Evolutionary conservation across 306 rosid genomes (phyloP).

Genomic region (Vigna unguiculata): DNA sequence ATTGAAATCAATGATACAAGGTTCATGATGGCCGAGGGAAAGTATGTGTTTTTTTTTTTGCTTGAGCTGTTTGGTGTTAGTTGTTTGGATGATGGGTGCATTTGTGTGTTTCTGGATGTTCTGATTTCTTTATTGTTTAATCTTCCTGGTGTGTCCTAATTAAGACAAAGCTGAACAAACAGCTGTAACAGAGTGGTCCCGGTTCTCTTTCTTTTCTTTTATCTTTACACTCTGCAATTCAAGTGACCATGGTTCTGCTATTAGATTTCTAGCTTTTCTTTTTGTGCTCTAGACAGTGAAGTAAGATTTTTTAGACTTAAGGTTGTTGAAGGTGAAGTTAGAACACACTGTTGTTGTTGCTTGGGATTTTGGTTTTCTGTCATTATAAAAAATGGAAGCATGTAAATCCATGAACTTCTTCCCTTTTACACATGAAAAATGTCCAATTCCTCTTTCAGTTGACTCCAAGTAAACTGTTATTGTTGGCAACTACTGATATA

Average conservation of each 20-base stretch:
- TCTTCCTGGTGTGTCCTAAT: not conserved
- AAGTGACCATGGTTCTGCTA: conserved; percentile 20
- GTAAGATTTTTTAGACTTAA: not conserved
- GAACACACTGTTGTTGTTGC: not conserved
- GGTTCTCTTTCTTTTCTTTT: not conserved
- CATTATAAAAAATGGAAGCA: not conserved
- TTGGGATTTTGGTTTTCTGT: not conserved
- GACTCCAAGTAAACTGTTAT: not conserved
- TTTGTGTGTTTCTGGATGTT: not conserved
- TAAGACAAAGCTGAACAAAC: conserved; percentile 25
- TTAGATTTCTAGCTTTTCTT: not conserved
- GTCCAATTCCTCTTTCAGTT: not conserved
- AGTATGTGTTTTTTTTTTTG: not conserved
- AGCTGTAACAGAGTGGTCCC: not conserved
- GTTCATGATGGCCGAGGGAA: not conserved
- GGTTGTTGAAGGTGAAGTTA: conserved; percentile 5
- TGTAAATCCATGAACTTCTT: not conserved
- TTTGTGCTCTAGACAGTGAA: not conserved
- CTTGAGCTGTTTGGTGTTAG: not conserved
- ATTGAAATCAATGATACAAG: not conserved
- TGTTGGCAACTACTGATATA: not conserved
- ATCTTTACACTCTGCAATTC: not conserved
- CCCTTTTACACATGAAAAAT: not conserved
- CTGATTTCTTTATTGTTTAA: conserved; percentile 10
- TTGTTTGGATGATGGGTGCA: not conserved